A percentile compares a stretch with the other conserved stretches of the same genome.
phyloP scores from a whole-genome alignment of 78 protist species.

The Dictyostelium firmibasis region DNA sequence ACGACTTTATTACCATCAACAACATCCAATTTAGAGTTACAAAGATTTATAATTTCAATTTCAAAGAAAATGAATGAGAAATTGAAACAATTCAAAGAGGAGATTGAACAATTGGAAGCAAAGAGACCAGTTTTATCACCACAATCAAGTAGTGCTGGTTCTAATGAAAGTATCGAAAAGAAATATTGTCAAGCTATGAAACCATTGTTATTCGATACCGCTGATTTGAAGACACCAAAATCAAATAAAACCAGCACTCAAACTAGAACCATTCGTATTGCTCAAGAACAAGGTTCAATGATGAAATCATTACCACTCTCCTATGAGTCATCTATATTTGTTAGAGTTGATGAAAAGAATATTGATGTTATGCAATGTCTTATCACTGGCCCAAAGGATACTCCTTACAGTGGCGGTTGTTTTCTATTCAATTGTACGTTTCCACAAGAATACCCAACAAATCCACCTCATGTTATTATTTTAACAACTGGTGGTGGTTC shows the following conservation, averaged over 20 bases:
- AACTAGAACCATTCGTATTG: conserved; percentile 56
- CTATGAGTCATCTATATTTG: conserved; percentile 46
- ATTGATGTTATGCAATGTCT: conserved; percentile 64
- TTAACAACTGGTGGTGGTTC: conserved; percentile 90
- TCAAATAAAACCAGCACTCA: not conserved
- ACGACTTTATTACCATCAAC: not conserved
- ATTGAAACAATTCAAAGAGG: conserved; percentile 34
- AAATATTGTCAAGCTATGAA: conserved; percentile 14
- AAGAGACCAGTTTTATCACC: not conserved
- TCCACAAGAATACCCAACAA: conserved; percentile 80
- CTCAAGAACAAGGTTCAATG: conserved; percentile 78
- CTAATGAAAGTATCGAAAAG: conserved; percentile 6
- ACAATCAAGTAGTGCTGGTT: not conserved
- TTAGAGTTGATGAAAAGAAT: conserved; percentile 69
- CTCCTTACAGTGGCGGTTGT: conserved; percentile 75
- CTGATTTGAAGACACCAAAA: not conserved
- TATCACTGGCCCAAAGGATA: conserved; percentile 84
- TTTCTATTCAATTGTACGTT: conserved; percentile 75
- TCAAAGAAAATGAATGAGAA: conserved; percentile 15
- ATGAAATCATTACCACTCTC: conserved; percentile 61
- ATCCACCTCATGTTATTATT: conserved; percentile 83
- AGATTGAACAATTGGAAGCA: conserved; percentile 22
- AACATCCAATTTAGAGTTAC: not conserved
- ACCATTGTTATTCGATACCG: conserved; percentile 10
- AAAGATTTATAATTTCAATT: not conserved